Base-by-base conservation (phyloP, 176 grass and related monocot genomes). In the Musa itinerans region DNA sequence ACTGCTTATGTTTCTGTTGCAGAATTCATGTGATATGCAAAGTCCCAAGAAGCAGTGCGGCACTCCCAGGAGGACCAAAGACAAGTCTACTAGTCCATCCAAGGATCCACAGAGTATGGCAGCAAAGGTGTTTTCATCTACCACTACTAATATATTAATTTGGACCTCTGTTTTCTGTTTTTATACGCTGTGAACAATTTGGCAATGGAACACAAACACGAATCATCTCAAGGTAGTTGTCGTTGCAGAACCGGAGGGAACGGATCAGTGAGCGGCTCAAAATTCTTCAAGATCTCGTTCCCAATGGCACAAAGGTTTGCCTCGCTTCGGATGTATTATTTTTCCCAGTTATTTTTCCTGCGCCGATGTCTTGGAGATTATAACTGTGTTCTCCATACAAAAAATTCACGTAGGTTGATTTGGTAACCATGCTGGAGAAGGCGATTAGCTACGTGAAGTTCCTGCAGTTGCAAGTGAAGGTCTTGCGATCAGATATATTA, bases 351-450 rank as follows among this genome's bases (percentile, higher is more conserved):
- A 25, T 1, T 54, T 23, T 1, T 10, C 19, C n/a, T 1, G 21
- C 34, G 34, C 34, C 34, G 4, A 52, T 50, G 15, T 52, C 15
- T 43, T 43, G 34, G 34, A 4, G 34, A 65, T 43, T 56, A 19
- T 20, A 7, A 75, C 53, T 68, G 29, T 15, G 27, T 20, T 50
- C 19, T 76, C 50, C 27, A 52, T 53, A 51, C 52, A 73, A 11
- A 5, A 48, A 55, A 57, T 34, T 71, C 12, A n/a, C 72, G 21
- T 51, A 96, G 92, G 93, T 92, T 80, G 94, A 97, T 83, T 75
- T 97, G 83, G 90, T 97, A 53, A 97, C 94, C 74, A 97, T 93
- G 94, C 85, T 97, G 49, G 94, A 97, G 79, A 97, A 97, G 76
- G 94, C 94, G 14, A 93, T 97, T 68, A 87, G 74, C 79, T 97